Percentiles rank a stretch among this genome's conserved stretches.
phyloP scores from a whole-genome alignment of 495 filamentous ascomycete species.

The Penicillium paxilli region DNA sequence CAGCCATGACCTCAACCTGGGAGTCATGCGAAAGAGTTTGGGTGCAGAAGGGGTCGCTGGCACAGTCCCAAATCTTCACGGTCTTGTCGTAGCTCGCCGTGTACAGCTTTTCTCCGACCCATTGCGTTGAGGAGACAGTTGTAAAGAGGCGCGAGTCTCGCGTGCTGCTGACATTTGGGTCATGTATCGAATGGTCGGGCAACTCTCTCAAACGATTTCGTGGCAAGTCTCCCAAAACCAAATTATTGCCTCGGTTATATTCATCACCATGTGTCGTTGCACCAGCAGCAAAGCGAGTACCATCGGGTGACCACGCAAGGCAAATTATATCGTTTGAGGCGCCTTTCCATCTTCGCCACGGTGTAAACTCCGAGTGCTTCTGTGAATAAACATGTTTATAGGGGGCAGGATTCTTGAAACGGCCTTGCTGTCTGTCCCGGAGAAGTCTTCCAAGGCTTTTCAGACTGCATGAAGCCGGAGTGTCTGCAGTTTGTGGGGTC shows the following conservation, averaged over 20 bases:
- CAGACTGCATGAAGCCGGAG: not conserved
- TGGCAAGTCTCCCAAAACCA: conserved; percentile 65
- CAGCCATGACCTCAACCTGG: conserved; percentile 70
- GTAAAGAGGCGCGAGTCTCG: conserved; percentile 69
- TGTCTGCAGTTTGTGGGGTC: not conserved
- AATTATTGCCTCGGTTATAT: conserved; percentile 80
- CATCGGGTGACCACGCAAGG: conserved; percentile 53
- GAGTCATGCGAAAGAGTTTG: conserved; percentile 63
- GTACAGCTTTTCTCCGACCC: conserved; percentile 65
- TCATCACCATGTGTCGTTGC: conserved; percentile 73
- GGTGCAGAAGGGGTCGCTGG: conserved; percentile 29
- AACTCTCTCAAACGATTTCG: conserved; percentile 60
- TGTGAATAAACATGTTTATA: conserved; percentile 16
- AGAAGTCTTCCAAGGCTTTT: conserved; percentile 16
- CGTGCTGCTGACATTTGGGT: conserved; percentile 60
- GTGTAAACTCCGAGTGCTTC: conserved; percentile 27
- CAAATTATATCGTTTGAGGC: conserved; percentile 51
- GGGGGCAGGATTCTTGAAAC: not conserved
- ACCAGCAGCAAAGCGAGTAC: conserved; percentile 54
- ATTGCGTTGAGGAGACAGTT: conserved; percentile 73
- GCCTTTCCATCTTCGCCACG: conserved; percentile 48
- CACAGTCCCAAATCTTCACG: conserved; percentile 72
- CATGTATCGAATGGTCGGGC: conserved; percentile 65
- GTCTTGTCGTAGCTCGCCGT: conserved; percentile 81
- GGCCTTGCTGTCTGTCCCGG: conserved; percentile 27